Conservation (phyloP, 805 yeast genomes). For the Candida oleophila region DNA sequence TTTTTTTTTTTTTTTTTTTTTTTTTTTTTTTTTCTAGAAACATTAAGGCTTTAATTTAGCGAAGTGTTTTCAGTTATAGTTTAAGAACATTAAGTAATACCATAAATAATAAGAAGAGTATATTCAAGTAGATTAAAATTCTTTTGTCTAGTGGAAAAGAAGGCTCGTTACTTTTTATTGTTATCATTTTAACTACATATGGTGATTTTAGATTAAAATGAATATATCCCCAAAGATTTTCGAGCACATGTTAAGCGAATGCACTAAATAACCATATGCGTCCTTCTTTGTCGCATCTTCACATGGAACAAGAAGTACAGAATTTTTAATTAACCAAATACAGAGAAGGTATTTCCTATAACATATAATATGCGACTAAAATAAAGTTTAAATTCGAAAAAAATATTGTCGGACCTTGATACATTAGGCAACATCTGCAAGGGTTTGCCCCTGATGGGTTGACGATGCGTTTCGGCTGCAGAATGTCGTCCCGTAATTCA, state of each 20-base stretch:
- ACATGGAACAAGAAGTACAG: neutral
- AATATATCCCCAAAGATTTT: no score
- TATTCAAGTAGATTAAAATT: no score
- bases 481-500: neutral
- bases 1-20: conserved; percentile 1
- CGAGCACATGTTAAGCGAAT: neutral
- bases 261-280: neutral
- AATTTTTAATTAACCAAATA: neutral
- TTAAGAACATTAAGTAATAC: no score
- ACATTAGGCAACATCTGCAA: neutral
- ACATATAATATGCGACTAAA: neutral
- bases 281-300: neutral
- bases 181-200: no score
- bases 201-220: no score
- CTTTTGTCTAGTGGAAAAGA: no score
- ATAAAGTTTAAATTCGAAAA: neutral
- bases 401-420: neutral
- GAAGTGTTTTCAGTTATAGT: no score
- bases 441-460: neutral
- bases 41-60: no score
- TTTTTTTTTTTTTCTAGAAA: neutral
- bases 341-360: neutral
- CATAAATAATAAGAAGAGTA: no score
- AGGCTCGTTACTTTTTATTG: no score
- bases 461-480: neutral